Base-by-base conservation (phyloP, 139 green algal species). In the Ostreobium quekettii region DNA sequence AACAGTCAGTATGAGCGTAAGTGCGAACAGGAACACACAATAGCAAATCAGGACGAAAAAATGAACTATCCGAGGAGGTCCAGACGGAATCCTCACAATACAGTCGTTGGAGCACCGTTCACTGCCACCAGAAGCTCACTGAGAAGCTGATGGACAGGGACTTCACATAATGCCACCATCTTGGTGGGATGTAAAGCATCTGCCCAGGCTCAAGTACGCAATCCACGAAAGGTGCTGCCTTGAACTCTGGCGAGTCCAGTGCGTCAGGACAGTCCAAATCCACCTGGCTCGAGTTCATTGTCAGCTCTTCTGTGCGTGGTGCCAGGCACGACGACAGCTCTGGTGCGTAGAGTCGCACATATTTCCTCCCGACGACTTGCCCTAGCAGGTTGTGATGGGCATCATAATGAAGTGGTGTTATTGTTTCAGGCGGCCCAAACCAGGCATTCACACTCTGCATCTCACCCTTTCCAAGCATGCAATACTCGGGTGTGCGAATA, bases 161-260 rank as follows among this genome's bases (percentile, higher is more conserved):
- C 39, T 78, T 75, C 2, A 97, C 90, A 66, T 87, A 97, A 72
- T 97, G 91, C 92, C 91, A 97, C 87, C 86, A 97, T 47, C 78
- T 67, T 0, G 76, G 79, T 0, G 91, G 91, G 42, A 97, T 90
- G 77, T 91, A 97, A 32, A 97, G 78, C 83, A 90, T 89, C 29
- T 95, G 62, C 0, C 91, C 91, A 2, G 84, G 71, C 56, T 72
- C 37, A 39, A 97, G 72, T 30, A 92, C 35, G 48, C 79, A 85
- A 60, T 97, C 90, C 5, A 48, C 2, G n/a, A n/a, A n/a, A n/a
- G n/a, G n/a, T n/a, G 6, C 64, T 26, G 26, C 48, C 48, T 60
- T 60, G 48, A 8, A 60, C 48, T 26, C 36, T 67, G 7, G 11
- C 47, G 49, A 58, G 6, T 19, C 7, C 11, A 11, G 6, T n/a